phyloP scores from a whole-genome alignment of 257 asterid genomes.

The Penstemon newberryi region DNA sequence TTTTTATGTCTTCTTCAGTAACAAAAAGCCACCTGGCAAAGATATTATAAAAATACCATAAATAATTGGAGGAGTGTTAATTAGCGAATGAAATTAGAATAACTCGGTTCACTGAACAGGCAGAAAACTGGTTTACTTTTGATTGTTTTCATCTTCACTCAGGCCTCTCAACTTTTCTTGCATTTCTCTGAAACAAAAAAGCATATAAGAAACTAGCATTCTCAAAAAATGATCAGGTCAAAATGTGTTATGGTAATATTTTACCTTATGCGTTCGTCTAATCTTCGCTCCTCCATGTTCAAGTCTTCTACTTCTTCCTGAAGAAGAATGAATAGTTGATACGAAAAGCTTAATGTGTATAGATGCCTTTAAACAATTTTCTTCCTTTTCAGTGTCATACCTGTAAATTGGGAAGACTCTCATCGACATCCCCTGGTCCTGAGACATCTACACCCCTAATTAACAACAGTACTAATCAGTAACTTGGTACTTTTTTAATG shows the following conservation, averaged over 20 bases:
- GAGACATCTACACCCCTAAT: constrained; percentile 83
- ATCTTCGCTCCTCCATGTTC: constrained; percentile 47
- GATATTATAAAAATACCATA: not conserved
- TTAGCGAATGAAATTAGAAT: constrained; percentile 15
- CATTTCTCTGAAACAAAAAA: constrained; percentile 56
- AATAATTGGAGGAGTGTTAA: not conserved
- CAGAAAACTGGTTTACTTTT: constrained; percentile 38
- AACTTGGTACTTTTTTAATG: constrained; percentile 29
- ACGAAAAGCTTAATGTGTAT: no score
- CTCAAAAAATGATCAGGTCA: constrained; percentile 11
- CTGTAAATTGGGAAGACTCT: constrained; percentile 73
- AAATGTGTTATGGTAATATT: not conserved
- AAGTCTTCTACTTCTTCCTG: constrained; percentile 67
- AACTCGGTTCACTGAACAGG: constrained; percentile 6
- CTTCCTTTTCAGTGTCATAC: constrained; percentile 31
- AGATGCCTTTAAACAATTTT: not conserved
- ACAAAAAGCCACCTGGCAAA: constrained; percentile 81
- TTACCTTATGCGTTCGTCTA: constrained; percentile 64
- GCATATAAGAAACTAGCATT: constrained; percentile 23
- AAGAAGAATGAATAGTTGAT: constrained; percentile 31
- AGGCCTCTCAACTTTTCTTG: constrained; percentile 58
- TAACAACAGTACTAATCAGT: constrained; percentile 26
- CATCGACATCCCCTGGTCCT: constrained; percentile 78
- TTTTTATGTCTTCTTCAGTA: constrained; percentile 85
- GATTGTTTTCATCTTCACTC: constrained; percentile 70